phyloP scores from a whole-genome alignment of 495 filamentous ascomycete genomes.

The Letharia columbiana region DNA sequence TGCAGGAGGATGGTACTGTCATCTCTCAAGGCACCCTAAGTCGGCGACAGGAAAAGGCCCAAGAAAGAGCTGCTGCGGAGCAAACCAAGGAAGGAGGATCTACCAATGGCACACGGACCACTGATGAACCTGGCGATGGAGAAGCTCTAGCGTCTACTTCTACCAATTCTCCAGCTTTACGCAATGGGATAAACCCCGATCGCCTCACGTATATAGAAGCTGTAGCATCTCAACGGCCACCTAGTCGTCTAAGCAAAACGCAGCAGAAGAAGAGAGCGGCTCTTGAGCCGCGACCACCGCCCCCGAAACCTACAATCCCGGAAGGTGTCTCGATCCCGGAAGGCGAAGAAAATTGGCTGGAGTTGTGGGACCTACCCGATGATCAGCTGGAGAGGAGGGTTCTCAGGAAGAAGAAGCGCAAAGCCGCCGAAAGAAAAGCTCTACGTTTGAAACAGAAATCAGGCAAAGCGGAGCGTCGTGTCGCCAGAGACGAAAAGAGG shows the following conservation, averaged over 20 bases:
- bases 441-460: slow-evolving; percentile 28
- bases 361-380: slow-evolving; percentile 32
- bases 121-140: neutral
- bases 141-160: neutral
- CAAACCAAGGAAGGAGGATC: slow-evolving; percentile 13
- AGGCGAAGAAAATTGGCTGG: slow-evolving; percentile 32
- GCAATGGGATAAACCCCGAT: slow-evolving; percentile 15
- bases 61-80: slow-evolving; percentile 16
- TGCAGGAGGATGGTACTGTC: slow-evolving; percentile 29
- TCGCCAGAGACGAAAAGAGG: slow-evolving; percentile 27
- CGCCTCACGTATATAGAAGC: slow-evolving; percentile 11
- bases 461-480: slow-evolving; percentile 26
- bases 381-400: slow-evolving; percentile 27
- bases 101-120: neutral
- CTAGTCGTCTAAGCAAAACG: slow-evolving; percentile 35
- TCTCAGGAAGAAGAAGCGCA: slow-evolving; percentile 24
- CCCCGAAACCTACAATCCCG: slow-evolving; percentile 30
- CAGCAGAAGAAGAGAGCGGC: slow-evolving; percentile 31
- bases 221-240: slow-evolving; percentile 3
- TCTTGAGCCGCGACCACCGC: slow-evolving; percentile 25
- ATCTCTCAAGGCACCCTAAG: slow-evolving; percentile 23
- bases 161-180: neutral
- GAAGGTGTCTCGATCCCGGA: slow-evolving; percentile 27
- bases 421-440: slow-evolving; percentile 25
- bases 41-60: slow-evolving; percentile 19